phyloP scores from a whole-genome alignment of 2,329 filamentous ascomycete species.

The Talaromyces marneffei region DNA sequence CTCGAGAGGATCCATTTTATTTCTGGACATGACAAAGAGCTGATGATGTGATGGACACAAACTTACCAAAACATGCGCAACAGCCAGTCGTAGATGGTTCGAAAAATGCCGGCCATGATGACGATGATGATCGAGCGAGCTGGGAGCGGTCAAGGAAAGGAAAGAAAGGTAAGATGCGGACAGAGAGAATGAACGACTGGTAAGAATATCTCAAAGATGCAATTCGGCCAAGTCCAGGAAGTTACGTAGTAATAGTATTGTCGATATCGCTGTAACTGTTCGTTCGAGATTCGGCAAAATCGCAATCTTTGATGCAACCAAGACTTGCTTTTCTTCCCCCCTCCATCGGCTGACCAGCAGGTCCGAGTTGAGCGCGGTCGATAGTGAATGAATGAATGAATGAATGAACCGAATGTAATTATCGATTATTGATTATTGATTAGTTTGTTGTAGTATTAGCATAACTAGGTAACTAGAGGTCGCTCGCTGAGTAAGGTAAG shows the following conservation, averaged over 20 bases:
- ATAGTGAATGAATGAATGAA: background rate
- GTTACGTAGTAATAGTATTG: background rate
- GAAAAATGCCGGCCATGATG: conserved; percentile 85
- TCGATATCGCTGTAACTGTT: background rate
- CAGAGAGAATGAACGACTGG: conserved; percentile 9
- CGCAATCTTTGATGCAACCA: conserved; percentile 5
- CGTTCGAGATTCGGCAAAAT: conserved; percentile 6
- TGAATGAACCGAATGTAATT: background rate
- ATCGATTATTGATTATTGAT: conserved; percentile 2
- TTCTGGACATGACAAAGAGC: conserved; percentile 16
- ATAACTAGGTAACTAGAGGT: background rate
- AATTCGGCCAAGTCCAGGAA: background rate
- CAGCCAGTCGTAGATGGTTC: conserved; percentile 95
- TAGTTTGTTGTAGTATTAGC: background rate
- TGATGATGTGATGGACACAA: conserved; percentile 6
- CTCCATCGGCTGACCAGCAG: conserved; percentile 13
- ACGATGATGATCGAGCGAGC: background rate
- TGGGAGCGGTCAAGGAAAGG: background rate
- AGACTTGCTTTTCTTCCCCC: background rate
- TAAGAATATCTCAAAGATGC: background rate
- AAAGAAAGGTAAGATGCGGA: background rate
- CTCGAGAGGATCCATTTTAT: conserved; percentile 23
- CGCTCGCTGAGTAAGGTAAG: background rate
- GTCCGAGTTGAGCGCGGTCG: conserved; percentile 9
- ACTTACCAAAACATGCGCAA: conserved; percentile 92